These are phyloP conservation scores for Penicillium sp. DNA, from an alignment of 2,329 filamentous ascomycete genomes.

Conservation along the genomic window DNA sequence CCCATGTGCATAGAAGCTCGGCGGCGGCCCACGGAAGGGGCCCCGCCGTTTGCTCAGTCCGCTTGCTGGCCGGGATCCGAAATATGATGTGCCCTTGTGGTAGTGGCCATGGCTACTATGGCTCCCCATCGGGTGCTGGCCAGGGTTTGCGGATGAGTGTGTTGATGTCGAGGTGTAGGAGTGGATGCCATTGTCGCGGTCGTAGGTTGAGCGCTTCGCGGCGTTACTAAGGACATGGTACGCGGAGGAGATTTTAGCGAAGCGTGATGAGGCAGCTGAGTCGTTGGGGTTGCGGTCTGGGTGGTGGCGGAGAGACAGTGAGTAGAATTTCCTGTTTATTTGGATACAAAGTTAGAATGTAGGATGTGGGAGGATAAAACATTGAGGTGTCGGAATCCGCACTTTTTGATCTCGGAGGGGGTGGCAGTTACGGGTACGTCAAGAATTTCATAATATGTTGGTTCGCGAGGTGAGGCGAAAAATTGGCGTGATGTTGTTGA, in stretches of 20 bases:
- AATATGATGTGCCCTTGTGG: slow-evolving; percentile 47
- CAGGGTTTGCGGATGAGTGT: slow-evolving; percentile 35
- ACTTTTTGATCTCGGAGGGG: slow-evolving; percentile 83
- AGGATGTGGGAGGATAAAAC: not conserved
- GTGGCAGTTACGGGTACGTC: slow-evolving; percentile 73
- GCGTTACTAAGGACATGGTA: slow-evolving; percentile 77
- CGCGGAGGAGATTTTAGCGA: slow-evolving; percentile 82
- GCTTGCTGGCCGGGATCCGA: slow-evolving; percentile 71
- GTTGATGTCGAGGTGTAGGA: slow-evolving; percentile 25
- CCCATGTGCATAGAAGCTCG: slow-evolving; percentile 82
- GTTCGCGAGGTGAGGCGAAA: slow-evolving; percentile 34
- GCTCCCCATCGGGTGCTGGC: slow-evolving; percentile 55
- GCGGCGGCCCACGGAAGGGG: slow-evolving; percentile 82
- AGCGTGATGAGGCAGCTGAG: slow-evolving; percentile 72
- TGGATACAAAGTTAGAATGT: not conserved
- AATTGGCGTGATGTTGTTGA: slow-evolving; percentile 48
- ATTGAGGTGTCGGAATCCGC: slow-evolving; percentile 12
- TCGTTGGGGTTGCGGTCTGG: slow-evolving; percentile 86
- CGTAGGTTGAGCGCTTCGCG: slow-evolving; percentile 78
- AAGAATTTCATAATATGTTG: slow-evolving; percentile 82
- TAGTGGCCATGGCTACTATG: slow-evolving; percentile 55
- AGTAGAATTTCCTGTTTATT: slow-evolving; percentile 72
- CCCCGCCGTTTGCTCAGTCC: slow-evolving; percentile 78
- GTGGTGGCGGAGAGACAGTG: slow-evolving; percentile 88
- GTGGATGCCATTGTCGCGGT: slow-evolving; percentile 60